Evolutionary conservation across 257 asterid species (phyloP).

Genomic region (Salvia miltiorrhiza): DNA sequence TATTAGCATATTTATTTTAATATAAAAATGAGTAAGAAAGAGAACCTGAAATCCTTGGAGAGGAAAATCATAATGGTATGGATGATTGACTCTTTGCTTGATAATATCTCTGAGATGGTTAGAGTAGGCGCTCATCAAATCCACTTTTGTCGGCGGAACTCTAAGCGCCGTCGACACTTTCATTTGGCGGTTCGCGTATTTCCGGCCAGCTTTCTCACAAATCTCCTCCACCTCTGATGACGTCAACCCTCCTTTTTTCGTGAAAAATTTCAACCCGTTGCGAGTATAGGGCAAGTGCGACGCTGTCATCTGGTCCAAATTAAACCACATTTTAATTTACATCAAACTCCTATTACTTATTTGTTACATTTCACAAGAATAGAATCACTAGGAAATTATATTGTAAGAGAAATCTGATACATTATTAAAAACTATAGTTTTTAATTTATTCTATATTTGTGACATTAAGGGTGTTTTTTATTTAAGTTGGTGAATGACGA

Average conservation of each 20-base stretch:
- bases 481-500: too few species aligned
- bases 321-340: background rate
- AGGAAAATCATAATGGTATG: conserved; percentile 61
- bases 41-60: conserved; percentile 83
- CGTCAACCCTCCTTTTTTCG: conserved; percentile 77
- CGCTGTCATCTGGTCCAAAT: conserved; percentile 81
- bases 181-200: conserved; percentile 60
- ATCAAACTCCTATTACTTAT: too few species aligned
- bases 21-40: background rate
- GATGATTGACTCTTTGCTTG: conserved; percentile 74
- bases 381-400: too few species aligned
- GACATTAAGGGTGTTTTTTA: too few species aligned
- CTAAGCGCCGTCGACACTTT: conserved; percentile 56
- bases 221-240: conserved; percentile 76
- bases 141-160: conserved; percentile 42
- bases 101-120: conserved; percentile 66
- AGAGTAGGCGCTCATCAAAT: conserved; percentile 76
- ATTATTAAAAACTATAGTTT: too few species aligned
- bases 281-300: conserved; percentile 95
- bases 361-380: too few species aligned
- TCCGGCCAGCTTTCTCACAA: conserved; percentile 71
- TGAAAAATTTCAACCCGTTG: conserved; percentile 81
- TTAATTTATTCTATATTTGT: too few species aligned
- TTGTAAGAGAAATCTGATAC: too few species aligned
- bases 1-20: too few species aligned